Conservation (phyloP, 148 eudicot species). For the Polygonum maritimum region DNA sequence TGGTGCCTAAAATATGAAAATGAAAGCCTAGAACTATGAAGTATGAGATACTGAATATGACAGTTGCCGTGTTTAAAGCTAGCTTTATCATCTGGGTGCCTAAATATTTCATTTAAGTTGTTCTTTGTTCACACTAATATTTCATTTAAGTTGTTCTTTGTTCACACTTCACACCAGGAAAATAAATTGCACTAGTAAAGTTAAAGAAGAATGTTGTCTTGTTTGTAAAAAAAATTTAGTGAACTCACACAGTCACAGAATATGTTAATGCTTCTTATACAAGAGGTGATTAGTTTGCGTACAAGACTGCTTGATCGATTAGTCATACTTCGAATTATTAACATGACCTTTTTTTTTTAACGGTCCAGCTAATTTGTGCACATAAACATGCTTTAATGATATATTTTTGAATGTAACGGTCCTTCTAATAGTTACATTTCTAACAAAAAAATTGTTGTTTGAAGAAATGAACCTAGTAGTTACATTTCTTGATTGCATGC, state of each 20-base stretch:
- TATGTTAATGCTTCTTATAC: neutral
- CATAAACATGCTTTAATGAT: too few relatives aligned
- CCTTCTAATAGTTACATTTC: neutral
- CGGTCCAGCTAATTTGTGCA: too few relatives aligned
- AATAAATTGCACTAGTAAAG: neutral
- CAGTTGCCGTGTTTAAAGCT: neutral
- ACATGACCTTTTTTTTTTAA: too few relatives aligned
- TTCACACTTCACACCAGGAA: neutral
- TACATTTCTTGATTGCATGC: neutral
- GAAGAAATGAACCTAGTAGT: neutral
- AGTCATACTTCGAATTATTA: too few relatives aligned
- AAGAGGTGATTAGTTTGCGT: too few relatives aligned
- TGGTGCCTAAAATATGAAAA: neutral
- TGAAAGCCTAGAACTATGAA: neutral
- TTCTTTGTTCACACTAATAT: neutral
- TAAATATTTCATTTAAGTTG: neutral
- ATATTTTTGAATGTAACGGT: too few relatives aligned
- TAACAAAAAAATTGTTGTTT: too few relatives aligned
- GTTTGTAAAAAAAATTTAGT: neutral
- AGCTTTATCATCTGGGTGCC: too few relatives aligned
- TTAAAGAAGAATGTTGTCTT: neutral
- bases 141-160: slow-evolving; percentile 1
- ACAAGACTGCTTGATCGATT: too few relatives aligned
- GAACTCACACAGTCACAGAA: neutral
- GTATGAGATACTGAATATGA: neutral